A percentile compares a stretch with the other conserved stretches of the same genome.
Evolutionary conservation across 192 early-diverging fungal genomes (phyloP).

Genomic region (Physocladia obscura): DNA sequence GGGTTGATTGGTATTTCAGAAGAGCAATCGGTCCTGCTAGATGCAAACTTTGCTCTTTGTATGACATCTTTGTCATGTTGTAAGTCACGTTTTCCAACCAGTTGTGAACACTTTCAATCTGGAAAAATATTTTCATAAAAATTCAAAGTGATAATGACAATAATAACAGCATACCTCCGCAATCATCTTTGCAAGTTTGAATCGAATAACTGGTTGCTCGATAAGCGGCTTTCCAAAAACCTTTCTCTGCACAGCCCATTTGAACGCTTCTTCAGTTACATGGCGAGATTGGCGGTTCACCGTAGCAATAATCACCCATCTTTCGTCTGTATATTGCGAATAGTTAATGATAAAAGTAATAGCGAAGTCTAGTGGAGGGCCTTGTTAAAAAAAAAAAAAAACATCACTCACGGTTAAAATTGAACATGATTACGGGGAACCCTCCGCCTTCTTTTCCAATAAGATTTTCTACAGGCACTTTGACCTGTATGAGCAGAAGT

Average conservation of each 20-base stretch:
- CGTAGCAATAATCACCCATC: slow-evolving; percentile 57
- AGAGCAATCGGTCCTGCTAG: slow-evolving; percentile 69
- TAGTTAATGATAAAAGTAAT: too few relatives aligned
- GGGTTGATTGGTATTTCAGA: slow-evolving; percentile 66
- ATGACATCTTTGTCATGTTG: slow-evolving; percentile 69
- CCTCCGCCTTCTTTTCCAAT: slow-evolving; percentile 65
- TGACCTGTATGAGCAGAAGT: slow-evolving; percentile 25
- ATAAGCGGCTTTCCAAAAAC: slow-evolving; percentile 69
- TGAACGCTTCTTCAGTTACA: slow-evolving; percentile 57
- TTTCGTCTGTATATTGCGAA: too few relatives aligned
- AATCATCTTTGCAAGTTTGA: slow-evolving; percentile 65
- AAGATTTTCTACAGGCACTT: slow-evolving; percentile 70
- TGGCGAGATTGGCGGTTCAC: slow-evolving; percentile 42
- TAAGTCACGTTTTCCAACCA: slow-evolving; percentile 59
- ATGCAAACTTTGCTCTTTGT: slow-evolving; percentile 59
- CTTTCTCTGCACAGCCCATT: slow-evolving; percentile 71
- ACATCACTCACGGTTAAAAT: slow-evolving; percentile 78
- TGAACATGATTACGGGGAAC: slow-evolving; percentile 69
- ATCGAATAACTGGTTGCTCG: slow-evolving; percentile 69
- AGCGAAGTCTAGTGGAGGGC: too few relatives aligned
- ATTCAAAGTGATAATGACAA: too few relatives aligned
- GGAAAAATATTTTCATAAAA: not conserved
- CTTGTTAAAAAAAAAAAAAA: too few relatives aligned
- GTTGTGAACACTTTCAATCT: slow-evolving; percentile 7
- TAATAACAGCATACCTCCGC: too few relatives aligned